Evolutionary conservation across 208 protist genomes (phyloP).

Genomic region (Leishmania turanica): DNA sequence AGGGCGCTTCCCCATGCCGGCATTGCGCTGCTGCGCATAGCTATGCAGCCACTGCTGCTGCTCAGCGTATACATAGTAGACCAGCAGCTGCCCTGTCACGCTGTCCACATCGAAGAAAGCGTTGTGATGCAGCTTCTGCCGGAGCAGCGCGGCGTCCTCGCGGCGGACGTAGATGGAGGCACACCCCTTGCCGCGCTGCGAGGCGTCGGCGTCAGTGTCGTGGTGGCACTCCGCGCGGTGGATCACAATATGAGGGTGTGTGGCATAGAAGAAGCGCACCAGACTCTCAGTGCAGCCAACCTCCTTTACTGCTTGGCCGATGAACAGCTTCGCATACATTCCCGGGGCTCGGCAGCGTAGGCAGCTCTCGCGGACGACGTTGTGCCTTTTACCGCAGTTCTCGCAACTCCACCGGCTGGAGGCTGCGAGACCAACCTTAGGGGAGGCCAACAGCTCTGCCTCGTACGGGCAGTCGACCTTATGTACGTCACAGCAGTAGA

Average conservation of each 20-base stretch:
- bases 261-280: conserved; percentile 57
- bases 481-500: conserved; percentile 52
- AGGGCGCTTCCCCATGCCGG: background rate
- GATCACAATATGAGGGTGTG: conserved; percentile 48
- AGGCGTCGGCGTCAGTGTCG: conserved; percentile 14
- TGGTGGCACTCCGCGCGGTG: conserved; percentile 62
- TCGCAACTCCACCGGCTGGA: conserved; percentile 63
- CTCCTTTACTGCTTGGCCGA: conserved; percentile 67
- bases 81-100: conserved; percentile 30
- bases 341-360: conserved; percentile 46
- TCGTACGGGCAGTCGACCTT: conserved; percentile 31
- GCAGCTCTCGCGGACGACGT: conserved; percentile 63
- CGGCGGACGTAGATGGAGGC: conserved; percentile 63
- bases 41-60: conserved; percentile 64
- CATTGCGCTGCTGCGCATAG: conserved; percentile 26
- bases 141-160: conserved; percentile 39
- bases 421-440: conserved; percentile 39
- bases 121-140: conserved; percentile 52
- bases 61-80: conserved; percentile 64
- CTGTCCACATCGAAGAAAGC: conserved; percentile 67
- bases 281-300: conserved; percentile 38
- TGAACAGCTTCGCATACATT: conserved; percentile 58
- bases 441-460: conserved; percentile 38
- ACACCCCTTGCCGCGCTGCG: conserved; percentile 47
- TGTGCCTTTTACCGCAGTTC: conserved; percentile 51